Conservation (phyloP, 208 protist genomes). For the Leptomonas pyrrhocoris region DNA sequence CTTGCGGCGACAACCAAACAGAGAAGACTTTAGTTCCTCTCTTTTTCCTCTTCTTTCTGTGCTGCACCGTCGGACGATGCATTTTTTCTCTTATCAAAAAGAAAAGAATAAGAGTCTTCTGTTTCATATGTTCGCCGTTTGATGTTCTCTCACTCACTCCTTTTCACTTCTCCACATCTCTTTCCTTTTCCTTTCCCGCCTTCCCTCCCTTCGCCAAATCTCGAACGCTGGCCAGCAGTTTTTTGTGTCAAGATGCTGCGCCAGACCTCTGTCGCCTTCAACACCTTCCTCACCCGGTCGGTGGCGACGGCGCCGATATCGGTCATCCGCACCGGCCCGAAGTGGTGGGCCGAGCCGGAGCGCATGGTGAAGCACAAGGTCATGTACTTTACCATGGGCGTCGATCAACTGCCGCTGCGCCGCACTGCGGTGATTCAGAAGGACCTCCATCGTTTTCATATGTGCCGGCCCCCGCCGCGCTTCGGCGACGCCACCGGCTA, state of each 20-base stretch:
- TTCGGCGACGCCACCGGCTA: slow-evolving; percentile 85
- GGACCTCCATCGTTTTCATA: slow-evolving; percentile 77
- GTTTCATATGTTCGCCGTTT: too few relatives aligned
- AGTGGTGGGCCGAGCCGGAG: slow-evolving; percentile 89
- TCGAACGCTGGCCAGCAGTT: not conserved
- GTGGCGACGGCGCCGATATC: slow-evolving; percentile 79
- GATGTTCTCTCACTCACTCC: too few relatives aligned
- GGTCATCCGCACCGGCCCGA: slow-evolving; percentile 82
- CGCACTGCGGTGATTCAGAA: slow-evolving; percentile 86
- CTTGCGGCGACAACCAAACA: too few relatives aligned
- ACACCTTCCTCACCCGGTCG: slow-evolving; percentile 85
- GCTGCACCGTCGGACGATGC: too few relatives aligned
- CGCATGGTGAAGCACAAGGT: slow-evolving; percentile 88
- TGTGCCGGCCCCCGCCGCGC: slow-evolving; percentile 75
- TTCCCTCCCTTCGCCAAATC: not conserved
- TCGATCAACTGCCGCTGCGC: slow-evolving; percentile 87
- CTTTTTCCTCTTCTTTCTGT: too few relatives aligned
- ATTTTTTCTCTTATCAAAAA: too few relatives aligned
- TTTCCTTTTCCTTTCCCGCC: not conserved
- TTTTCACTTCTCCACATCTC: too few relatives aligned
- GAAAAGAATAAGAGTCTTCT: too few relatives aligned
- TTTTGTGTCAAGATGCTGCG: slow-evolving; percentile 47
- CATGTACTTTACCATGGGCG: slow-evolving; percentile 89
- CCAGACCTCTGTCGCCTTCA: slow-evolving; percentile 32
- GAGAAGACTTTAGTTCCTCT: too few relatives aligned